These are phyloP conservation scores for Hippophae gyantsensis DNA, from an alignment of 306 rosid species.

Conservation along the genomic window DNA sequence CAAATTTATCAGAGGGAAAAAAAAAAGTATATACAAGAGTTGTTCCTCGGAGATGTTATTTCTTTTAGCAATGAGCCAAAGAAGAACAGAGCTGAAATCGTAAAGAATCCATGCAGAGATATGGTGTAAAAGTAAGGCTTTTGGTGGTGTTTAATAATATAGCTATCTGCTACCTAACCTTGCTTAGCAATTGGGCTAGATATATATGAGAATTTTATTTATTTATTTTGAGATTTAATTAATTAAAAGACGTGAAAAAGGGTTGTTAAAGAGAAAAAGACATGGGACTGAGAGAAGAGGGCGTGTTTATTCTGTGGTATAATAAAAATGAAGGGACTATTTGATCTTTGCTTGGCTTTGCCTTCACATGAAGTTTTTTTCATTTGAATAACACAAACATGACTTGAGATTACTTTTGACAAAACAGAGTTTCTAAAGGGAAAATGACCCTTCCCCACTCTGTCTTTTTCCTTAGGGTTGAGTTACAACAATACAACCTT, in stretches of 20 bases:
- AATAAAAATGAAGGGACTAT: constrained; percentile 29
- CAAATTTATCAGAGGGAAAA: too few species aligned
- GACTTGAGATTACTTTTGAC: constrained; percentile 42
- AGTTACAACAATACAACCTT: too few species aligned
- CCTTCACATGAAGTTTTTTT: constrained; percentile 60
- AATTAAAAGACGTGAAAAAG: constrained; percentile 18
- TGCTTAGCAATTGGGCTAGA: constrained; percentile 84
- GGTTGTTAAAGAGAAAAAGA: constrained; percentile 90
- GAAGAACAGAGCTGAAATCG: constrained; percentile 29
- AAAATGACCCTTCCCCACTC: constrained; percentile 53
- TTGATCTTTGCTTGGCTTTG: constrained; percentile 72
- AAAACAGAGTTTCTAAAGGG: constrained; percentile 49
- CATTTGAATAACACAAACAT: not conserved
- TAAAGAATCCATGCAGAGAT: constrained; percentile 27
- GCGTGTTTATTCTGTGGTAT: constrained; percentile 31
- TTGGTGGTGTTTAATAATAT: constrained; percentile 43
- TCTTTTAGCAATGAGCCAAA: constrained; percentile 37
- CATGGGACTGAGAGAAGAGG: constrained; percentile 61
- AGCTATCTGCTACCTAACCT: constrained; percentile 87
- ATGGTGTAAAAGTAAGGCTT: constrained; percentile 43
- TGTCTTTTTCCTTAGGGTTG: constrained; percentile 2
- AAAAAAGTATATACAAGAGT: not conserved
- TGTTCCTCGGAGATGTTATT: constrained; percentile 25
- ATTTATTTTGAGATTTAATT: constrained; percentile 26
- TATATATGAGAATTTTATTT: constrained; percentile 4